Evolutionary conservation across 2,329 filamentous ascomycete species (phyloP), one percentile per base, ranked within the genome.

Genomic region (Metarhizium album): DNA sequence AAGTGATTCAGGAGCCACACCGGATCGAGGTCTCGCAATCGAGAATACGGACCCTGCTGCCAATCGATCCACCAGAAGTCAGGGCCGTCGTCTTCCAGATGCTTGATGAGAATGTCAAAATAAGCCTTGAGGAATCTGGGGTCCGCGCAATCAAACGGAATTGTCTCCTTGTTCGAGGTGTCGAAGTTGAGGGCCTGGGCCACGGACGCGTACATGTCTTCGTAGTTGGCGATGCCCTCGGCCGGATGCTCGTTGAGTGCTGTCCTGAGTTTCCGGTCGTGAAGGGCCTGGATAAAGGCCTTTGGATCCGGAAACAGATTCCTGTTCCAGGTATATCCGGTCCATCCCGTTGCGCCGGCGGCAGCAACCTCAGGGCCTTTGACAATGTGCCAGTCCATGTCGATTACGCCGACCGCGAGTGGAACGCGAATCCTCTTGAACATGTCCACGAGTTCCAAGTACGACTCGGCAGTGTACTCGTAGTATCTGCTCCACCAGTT

Each of bases 61-160:
- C 80, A 84, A 60, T 84, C 81, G 27, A 83, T 71, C 81, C 81
- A 84, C 78, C 79, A 83, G 51, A 84, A 82, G 58, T 84, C 80
- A 22, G 74, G 70, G 1, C 76, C 80, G 8, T 77, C 66, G 1
- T 74, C 67, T 54, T 84, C 80, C 27, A 83, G 67, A 14, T 70
- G 65, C 13, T 74, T 69, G 52, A 82, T 77, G 4, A 84, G 67
- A 2, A 82, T 71, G 46, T 75, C 70, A 43, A 83, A 74, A 56
- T 79, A 83, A 0, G 78, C 79, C 33, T 80, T 67, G 60, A 81
- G 68, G 55, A 80, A 84, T 31, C 67, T 68, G 18, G 64, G 72
- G 47, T 74, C 68, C 0, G 75, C 76, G 18, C 73, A 73, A 54
- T 84, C 76, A 45, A 84, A 84, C 0, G 67, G 60, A 14, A 83